A percentile compares a stretch with the other conserved stretches of the same genome.
These are phyloP conservation scores for Blumeria graminis DNA, from an alignment of 2,329 filamentous ascomycete species.

Conservation along the genomic window DNA sequence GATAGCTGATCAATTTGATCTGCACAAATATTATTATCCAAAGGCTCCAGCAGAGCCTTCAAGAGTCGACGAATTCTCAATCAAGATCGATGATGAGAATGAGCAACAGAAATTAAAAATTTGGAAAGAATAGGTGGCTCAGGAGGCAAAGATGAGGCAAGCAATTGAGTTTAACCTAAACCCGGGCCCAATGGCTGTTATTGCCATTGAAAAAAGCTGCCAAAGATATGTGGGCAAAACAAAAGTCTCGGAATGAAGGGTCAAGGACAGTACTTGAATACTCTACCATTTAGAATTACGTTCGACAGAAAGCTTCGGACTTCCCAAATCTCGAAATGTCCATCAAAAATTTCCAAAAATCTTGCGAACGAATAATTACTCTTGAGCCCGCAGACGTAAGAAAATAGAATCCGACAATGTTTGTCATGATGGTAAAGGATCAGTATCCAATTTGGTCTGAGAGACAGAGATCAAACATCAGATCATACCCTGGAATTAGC, in stretches of 20 bases:
- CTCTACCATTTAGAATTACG: background rate
- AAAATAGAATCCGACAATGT: background rate
- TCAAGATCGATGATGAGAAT: background rate
- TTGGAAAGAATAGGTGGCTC: background rate
- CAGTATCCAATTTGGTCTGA: background rate
- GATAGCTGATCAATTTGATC: background rate
- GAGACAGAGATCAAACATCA: background rate
- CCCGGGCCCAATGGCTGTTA: background rate
- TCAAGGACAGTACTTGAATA: background rate
- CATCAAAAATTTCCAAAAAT: background rate
- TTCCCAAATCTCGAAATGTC: background rate
- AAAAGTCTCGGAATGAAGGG: background rate
- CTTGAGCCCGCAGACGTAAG: background rate
- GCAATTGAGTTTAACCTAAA: background rate
- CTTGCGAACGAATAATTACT: background rate
- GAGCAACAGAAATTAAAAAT: background rate
- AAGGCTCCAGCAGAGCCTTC: background rate
- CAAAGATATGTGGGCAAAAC: background rate
- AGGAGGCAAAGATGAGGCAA: slow-evolving; percentile 1
- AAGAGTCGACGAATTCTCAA: slow-evolving; percentile 1
- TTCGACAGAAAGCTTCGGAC: background rate
- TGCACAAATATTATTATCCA: background rate
- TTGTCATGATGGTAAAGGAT: background rate
- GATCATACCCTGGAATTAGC: background rate
- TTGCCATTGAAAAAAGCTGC: background rate